phyloP scores from a whole-genome alignment of 495 filamentous ascomycete genomes.

The Lepidopterella palustris region DNA sequence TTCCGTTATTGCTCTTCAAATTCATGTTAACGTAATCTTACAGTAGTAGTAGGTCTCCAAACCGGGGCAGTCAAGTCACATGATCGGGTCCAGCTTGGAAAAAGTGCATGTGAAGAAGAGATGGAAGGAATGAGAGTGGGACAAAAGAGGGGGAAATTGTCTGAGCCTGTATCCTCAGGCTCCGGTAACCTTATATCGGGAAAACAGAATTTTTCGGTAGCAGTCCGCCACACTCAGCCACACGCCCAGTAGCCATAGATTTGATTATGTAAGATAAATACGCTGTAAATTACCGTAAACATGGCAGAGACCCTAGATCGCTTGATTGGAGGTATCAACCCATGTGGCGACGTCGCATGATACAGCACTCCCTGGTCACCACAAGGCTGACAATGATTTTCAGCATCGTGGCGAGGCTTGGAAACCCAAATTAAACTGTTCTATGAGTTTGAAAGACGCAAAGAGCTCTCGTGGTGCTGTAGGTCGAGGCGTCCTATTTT shows the following conservation, averaged over 20 bases:
- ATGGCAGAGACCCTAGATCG: background rate
- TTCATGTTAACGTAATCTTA: too few relatives aligned
- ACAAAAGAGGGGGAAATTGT: too few relatives aligned
- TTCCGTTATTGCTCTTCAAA: too few relatives aligned
- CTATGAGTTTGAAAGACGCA: slow-evolving; percentile 8
- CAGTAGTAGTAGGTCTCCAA: too few relatives aligned
- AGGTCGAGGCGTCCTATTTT: background rate
- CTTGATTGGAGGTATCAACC: slow-evolving; percentile 26
- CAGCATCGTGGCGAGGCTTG: slow-evolving; percentile 1
- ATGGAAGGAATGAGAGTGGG: too few relatives aligned
- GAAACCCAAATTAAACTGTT: slow-evolving; percentile 7
- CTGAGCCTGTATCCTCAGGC: too few relatives aligned
- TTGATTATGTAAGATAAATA: slow-evolving; percentile 25
- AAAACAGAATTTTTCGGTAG: background rate
- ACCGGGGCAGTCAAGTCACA: too few relatives aligned
- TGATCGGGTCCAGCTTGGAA: too few relatives aligned
- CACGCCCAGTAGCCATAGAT: background rate
- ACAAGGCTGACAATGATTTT: slow-evolving; percentile 6
- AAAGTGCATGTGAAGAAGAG: too few relatives aligned
- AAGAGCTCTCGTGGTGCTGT: slow-evolving; percentile 9
- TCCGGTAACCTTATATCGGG: too few relatives aligned
- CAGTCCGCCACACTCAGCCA: background rate
- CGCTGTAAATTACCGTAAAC: slow-evolving; percentile 21
- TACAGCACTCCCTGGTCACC: slow-evolving; percentile 14
- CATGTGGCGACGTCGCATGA: slow-evolving; percentile 25